Evolutionary conservation across 1,284 basidiomycete genomes (phyloP).

Genomic region (Dichomitus squalens): DNA sequence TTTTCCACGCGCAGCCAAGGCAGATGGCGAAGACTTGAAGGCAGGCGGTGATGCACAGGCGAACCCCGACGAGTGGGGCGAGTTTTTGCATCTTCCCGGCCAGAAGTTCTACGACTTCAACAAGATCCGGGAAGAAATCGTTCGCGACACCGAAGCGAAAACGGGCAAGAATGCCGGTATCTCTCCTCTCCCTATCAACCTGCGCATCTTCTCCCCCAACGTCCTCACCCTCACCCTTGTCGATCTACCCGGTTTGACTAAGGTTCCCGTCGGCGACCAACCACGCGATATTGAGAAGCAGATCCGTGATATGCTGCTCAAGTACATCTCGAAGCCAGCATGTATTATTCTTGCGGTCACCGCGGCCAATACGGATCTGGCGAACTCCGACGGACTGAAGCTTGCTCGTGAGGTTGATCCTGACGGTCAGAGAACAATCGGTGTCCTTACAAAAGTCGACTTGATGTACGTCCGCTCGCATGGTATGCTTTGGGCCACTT

Average conservation of each 20-base stretch:
- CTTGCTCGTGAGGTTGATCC: slow-evolving; percentile 96
- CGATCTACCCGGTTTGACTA: slow-evolving; percentile 95
- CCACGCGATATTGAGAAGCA: slow-evolving; percentile 98
- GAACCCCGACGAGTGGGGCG: slow-evolving; percentile 96
- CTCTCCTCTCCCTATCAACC: slow-evolving; percentile 94
- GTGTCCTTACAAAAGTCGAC: slow-evolving; percentile 97
- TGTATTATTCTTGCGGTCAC: slow-evolving; percentile 95
- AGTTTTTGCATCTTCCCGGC: slow-evolving; percentile 94
- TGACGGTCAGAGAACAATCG: slow-evolving; percentile 93
- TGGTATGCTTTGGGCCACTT: slow-evolving; percentile 86
- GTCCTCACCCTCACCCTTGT: slow-evolving; percentile 96
- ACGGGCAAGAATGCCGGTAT: slow-evolving; percentile 98
- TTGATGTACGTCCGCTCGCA: slow-evolving; percentile 73
- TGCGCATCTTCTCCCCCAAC: slow-evolving; percentile 95
- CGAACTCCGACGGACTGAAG: slow-evolving; percentile 98
- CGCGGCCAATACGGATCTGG: slow-evolving; percentile 94
- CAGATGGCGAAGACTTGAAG: slow-evolving; percentile 20
- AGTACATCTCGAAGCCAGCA: slow-evolving; percentile 92
- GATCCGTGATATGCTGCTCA: slow-evolving; percentile 95
- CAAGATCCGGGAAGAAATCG: slow-evolving; percentile 96
- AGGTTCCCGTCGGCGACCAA: slow-evolving; percentile 97
- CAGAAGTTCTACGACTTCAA: slow-evolving; percentile 98
- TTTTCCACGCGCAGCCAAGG: slow-evolving; percentile 8
- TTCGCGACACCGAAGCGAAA: slow-evolving; percentile 96
- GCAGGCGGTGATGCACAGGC: slow-evolving; percentile 60